Percentiles rank a stretch among this genome's conserved stretches.
phyloP scores from a whole-genome alignment of 371 early-diverging fungal genomes.

The Mortierella sp. region DNA sequence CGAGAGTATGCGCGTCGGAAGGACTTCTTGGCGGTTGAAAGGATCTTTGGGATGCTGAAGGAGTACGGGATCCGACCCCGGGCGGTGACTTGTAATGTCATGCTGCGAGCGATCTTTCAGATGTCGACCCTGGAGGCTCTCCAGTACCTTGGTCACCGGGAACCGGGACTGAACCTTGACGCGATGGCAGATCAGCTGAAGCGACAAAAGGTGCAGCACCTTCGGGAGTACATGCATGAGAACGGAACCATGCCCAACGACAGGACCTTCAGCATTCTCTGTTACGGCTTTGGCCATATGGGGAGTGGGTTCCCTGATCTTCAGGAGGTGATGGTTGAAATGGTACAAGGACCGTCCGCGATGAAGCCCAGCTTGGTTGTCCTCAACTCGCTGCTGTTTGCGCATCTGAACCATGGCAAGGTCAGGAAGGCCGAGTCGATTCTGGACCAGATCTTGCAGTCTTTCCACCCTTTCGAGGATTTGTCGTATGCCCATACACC shows the following conservation, averaged over 20 bases:
- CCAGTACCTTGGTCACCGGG: slow-evolving; percentile 11
- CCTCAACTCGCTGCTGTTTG: slow-evolving; percentile 41
- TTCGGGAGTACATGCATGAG: slow-evolving; percentile 34
- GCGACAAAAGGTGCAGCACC: slow-evolving; percentile 20
- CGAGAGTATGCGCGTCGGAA: slow-evolving; percentile 40
- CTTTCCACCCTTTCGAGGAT: slow-evolving; percentile 11
- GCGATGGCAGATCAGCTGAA: slow-evolving; percentile 21
- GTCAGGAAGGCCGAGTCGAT: slow-evolving; percentile 29
- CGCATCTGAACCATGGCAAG: slow-evolving; percentile 42
- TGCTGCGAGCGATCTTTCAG: slow-evolving; percentile 39
- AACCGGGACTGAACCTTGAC: slow-evolving; percentile 1
- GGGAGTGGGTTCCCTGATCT: slow-evolving; percentile 37
- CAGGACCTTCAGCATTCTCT: slow-evolving; percentile 35
- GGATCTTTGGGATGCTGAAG: slow-evolving; percentile 42
- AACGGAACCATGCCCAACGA: slow-evolving; percentile 21
- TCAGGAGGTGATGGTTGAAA: slow-evolving; percentile 24
- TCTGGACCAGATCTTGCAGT: slow-evolving; percentile 27
- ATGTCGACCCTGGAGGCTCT: slow-evolving; percentile 30
- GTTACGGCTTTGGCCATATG: slow-evolving; percentile 50
- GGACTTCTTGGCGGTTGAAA: slow-evolving; percentile 25
- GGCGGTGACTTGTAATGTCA: slow-evolving; percentile 41
- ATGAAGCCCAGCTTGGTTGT: slow-evolving; percentile 28
- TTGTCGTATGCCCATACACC: background rate
- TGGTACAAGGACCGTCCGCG: background rate
- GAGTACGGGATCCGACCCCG: slow-evolving; percentile 36